Conservation (phyloP, 2,329 filamentous ascomycete genomes). For the Arthrinium phaeospermum region DNA sequence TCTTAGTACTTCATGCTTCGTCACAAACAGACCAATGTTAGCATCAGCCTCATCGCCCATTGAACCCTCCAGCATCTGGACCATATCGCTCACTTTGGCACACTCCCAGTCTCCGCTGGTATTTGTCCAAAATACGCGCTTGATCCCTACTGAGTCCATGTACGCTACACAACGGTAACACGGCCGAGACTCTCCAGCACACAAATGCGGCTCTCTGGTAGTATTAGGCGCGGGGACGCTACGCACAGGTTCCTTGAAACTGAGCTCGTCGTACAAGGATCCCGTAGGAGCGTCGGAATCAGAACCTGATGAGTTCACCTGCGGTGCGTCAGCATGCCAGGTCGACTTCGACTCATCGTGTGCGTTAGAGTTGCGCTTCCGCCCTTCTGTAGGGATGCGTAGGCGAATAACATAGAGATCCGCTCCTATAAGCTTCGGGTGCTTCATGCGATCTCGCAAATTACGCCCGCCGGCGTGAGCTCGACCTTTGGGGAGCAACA, state of each 20-base stretch:
- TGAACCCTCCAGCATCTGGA: conserved; percentile 49
- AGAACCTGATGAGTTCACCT: background rate
- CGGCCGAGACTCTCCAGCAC: conserved; percentile 48
- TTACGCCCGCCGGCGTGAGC: conserved; percentile 21
- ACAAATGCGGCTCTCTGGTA: conserved; percentile 1
- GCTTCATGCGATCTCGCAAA: conserved; percentile 48
- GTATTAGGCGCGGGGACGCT: background rate
- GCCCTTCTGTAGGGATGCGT: conserved; percentile 29
- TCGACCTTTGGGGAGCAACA: conserved; percentile 23
- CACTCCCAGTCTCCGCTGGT: conserved; percentile 54
- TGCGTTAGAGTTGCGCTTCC: background rate
- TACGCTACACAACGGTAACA: conserved; percentile 59
- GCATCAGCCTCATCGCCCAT: conserved; percentile 30
- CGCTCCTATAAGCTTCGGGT: conserved; percentile 52
- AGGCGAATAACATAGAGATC: conserved; percentile 57
- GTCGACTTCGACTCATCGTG: background rate
- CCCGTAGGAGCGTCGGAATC: conserved; percentile 28
- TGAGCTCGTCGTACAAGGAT: conserved; percentile 56
- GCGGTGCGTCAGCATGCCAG: background rate
- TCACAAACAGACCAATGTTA: conserved; percentile 51
- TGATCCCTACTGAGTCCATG: conserved; percentile 58
- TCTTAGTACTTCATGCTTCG: conserved; percentile 58
- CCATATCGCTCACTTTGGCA: conserved; percentile 53
- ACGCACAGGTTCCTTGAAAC: conserved; percentile 26
- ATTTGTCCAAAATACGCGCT: conserved; percentile 59